Base-by-base conservation (phyloP, 192 early-diverging fungal genomes). In the Coemansia sp. region DNA sequence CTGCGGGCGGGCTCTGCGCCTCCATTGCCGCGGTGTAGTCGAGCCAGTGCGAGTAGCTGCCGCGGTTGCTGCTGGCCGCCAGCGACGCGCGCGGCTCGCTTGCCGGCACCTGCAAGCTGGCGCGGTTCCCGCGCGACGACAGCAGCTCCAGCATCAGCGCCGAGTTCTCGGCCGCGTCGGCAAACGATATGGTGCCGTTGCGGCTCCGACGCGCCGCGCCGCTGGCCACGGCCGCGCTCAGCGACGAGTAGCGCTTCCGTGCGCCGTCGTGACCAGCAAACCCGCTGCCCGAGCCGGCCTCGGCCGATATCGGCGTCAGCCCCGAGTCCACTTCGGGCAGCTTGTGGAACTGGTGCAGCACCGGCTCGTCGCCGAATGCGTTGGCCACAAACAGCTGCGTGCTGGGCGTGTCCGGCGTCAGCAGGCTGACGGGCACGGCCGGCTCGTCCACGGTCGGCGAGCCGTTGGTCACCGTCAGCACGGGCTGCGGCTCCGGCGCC, bases 341-440 rank as follows among this genome's bases (percentile, higher is more conserved):
- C 26, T 28, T n/a, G 38, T 46, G 25, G 5, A 15, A 23, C 5
- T 8, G 30, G 19, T 22, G 20, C 30, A 2, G 30, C 10, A 14
- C 48, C 10, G 32, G n/a, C 9, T 15, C 42, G 42, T 21, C 17
- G 15, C 10, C 21, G 32, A 45, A 34, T 2, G 28, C 32, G 20
- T 55, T 43, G 20, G 31, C 15, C 12, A 41, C 52, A 53, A 62
- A 62, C 32, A 47, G 15, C n/a, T n/a, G 14, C 3, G 52, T 41
- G 17, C 35, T 40, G 11, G 66, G 66, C 2, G 66, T 69, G 30
- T 62, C 66, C 1, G 66, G 66, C 15, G 66, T 69, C 22, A 69
- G 60, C 59, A 69, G 27, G 30, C 54, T 69, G 10, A 35, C 43
- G 36, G 19, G 46, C 2, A 54, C 41, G 6, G 48, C 46, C n/a